Evolutionary conservation across 1,284 basidiomycete genomes (phyloP).

Genomic region (Agaricales sp.): DNA sequence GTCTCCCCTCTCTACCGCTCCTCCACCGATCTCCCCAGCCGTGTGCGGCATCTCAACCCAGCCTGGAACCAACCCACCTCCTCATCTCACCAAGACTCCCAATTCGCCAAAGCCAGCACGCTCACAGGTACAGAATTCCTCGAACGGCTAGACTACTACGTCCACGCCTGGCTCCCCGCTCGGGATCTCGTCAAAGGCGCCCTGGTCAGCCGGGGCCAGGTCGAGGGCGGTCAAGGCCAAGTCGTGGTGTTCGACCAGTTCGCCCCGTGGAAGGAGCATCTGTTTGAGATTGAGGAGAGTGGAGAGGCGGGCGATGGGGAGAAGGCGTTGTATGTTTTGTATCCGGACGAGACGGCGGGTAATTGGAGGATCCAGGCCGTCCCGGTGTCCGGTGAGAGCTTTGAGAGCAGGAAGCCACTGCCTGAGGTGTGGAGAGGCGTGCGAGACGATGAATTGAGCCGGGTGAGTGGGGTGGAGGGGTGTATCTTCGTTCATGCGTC

Average conservation of each 20-base stretch:
- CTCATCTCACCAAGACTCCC: conserved; percentile 32
- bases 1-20: conserved; percentile 61
- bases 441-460: conserved; percentile 73
- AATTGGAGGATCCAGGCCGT: conserved; percentile 96
- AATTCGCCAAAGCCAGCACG: conserved; percentile 73
- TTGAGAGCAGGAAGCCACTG: conserved; percentile 84
- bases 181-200: conserved; percentile 71
- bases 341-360: conserved; percentile 71
- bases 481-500: conserved; percentile 92
- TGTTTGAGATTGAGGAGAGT: conserved; percentile 76
- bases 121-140: conserved; percentile 87
- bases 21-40: conserved; percentile 74
- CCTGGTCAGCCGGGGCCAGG: conserved; percentile 28
- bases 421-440: conserved; percentile 92
- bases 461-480: conserved; percentile 69
- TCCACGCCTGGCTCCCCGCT: conserved; percentile 88
- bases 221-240: conserved; percentile 49
- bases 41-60: conserved; percentile 79
- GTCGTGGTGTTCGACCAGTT: conserved; percentile 79
- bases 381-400: conserved; percentile 73
- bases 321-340: conserved; percentile 79
- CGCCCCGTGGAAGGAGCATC: conserved; percentile 91
- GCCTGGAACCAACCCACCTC: conserved; percentile 68
- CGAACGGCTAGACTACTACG: conserved; percentile 72
- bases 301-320: conserved; percentile 27